Percentiles rank a stretch among this genome's conserved stretches.
Conservation (phyloP, 2,329 filamentous ascomycete species). For the Fusarium guadeloupense region DNA sequence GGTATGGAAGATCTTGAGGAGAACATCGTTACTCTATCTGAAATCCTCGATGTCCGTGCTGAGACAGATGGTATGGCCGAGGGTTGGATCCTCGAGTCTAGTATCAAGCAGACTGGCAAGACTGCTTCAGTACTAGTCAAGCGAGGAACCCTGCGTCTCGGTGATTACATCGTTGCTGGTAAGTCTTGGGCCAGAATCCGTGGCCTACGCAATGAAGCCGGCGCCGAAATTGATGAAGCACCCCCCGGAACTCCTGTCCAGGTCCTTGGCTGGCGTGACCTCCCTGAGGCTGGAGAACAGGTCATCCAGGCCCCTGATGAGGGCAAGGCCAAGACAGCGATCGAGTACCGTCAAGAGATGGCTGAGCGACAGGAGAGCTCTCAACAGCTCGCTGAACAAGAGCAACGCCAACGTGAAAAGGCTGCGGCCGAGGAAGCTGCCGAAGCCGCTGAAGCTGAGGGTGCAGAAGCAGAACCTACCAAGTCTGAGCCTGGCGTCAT, state of each 20-base stretch:
- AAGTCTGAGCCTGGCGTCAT: constrained; percentile 55
- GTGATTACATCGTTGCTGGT: constrained; percentile 88
- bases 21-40: constrained; percentile 83
- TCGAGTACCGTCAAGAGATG: constrained; percentile 78
- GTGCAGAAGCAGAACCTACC: constrained; percentile 52
- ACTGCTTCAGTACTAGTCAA: constrained; percentile 90
- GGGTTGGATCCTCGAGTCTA: constrained; percentile 93
- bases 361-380: constrained; percentile 78
- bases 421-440: constrained; percentile 52
- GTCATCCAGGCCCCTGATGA: constrained; percentile 86
- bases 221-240: constrained; percentile 74
- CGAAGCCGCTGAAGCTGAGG: constrained; percentile 48
- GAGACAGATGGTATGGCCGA: constrained; percentile 81
- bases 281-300: constrained; percentile 84
- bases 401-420: constrained; percentile 68
- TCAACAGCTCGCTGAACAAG: constrained; percentile 79
- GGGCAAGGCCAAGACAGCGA: constrained; percentile 78
- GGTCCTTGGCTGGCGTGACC: constrained; percentile 90
- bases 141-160: constrained; percentile 82
- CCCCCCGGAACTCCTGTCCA: constrained; percentile 90
- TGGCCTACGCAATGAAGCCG: constrained; percentile 84
- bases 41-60: constrained; percentile 89
- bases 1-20: constrained; percentile 95
- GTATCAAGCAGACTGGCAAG: constrained; percentile 84
- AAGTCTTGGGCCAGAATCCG: constrained; percentile 89